Evolutionary conservation across 768 basidiomycete genomes (phyloP).

Genomic region (Lactifluus subvellereus): DNA sequence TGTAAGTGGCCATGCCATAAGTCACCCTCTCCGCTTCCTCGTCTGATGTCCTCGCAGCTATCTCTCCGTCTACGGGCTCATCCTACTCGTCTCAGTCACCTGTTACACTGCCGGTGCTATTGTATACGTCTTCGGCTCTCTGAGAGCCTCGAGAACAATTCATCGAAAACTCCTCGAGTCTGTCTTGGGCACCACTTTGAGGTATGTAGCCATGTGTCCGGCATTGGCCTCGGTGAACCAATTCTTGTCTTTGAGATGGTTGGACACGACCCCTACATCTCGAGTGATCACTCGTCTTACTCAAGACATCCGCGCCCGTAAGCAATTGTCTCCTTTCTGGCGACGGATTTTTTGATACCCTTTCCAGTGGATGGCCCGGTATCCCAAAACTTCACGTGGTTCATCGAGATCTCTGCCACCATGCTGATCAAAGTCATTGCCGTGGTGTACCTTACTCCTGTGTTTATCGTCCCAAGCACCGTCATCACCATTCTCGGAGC

Average conservation of each 20-base stretch:
- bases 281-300: constrained; percentile 63
- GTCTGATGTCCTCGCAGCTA: constrained; percentile 35
- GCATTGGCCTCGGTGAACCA: background rate
- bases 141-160: constrained; percentile 50
- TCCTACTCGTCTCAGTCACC: constrained; percentile 32
- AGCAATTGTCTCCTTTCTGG: background rate
- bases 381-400: constrained; percentile 25
- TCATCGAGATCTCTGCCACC: constrained; percentile 31
- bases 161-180: constrained; percentile 48
- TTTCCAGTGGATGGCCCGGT: constrained; percentile 35
- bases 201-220: constrained; percentile 39
- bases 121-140: constrained; percentile 41
- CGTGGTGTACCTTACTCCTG: constrained; percentile 35
- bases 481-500: constrained; percentile 36
- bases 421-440: constrained; percentile 37
- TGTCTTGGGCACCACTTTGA: constrained; percentile 54
- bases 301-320: constrained; percentile 48
- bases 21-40: background rate
- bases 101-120: constrained; percentile 35
- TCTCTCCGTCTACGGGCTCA: constrained; percentile 38
- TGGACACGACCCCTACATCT: constrained; percentile 47
- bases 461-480: constrained; percentile 38
- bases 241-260: constrained; percentile 34
- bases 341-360: background rate
- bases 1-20: constrained; percentile 27